Percentiles rank a stretch among this genome's conserved stretches.
phyloP scores from a whole-genome alignment of 176 grass and related monocot species.

The Juncus inflexus region DNA sequence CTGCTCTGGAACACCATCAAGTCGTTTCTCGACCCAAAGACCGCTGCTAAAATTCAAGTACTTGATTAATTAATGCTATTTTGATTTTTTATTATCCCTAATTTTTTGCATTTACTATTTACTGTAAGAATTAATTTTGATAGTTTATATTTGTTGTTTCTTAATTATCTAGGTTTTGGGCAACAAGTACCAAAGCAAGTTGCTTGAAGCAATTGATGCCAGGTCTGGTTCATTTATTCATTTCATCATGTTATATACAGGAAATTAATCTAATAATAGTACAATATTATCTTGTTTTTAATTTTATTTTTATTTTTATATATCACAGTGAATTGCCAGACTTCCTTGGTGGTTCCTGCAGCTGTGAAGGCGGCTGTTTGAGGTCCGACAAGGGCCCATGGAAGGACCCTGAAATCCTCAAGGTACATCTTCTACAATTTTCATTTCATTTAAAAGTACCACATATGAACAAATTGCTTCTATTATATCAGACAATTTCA shows the following conservation, averaged over 20 bases:
- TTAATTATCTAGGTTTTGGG: constrained; percentile 53
- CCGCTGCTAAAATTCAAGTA: constrained; percentile 96
- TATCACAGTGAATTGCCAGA: constrained; percentile 76
- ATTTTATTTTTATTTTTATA: no score
- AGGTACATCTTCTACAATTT: constrained; percentile 37
- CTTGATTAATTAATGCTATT: background rate
- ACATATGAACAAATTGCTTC: background rate
- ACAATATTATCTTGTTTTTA: background rate
- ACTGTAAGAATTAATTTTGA: background rate
- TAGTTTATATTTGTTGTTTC: background rate
- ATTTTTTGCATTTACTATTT: background rate
- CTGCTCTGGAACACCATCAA: constrained; percentile 96
- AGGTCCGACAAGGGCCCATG: constrained; percentile 95
- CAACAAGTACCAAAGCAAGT: constrained; percentile 94
- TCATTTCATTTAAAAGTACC: background rate
- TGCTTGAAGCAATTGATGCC: constrained; percentile 90
- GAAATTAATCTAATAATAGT: constrained; percentile 10
- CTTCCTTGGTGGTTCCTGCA: constrained; percentile 88
- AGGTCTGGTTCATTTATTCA: constrained; percentile 35
- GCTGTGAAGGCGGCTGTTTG: constrained; percentile 80
- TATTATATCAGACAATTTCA: background rate
- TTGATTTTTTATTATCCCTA: background rate
- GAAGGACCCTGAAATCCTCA: constrained; percentile 80
- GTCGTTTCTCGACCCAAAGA: constrained; percentile 94
- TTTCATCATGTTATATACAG: background rate